Evolutionary conservation across 2,329 filamentous ascomycete species (phyloP).

Genomic region (Penicillium nordicum): DNA sequence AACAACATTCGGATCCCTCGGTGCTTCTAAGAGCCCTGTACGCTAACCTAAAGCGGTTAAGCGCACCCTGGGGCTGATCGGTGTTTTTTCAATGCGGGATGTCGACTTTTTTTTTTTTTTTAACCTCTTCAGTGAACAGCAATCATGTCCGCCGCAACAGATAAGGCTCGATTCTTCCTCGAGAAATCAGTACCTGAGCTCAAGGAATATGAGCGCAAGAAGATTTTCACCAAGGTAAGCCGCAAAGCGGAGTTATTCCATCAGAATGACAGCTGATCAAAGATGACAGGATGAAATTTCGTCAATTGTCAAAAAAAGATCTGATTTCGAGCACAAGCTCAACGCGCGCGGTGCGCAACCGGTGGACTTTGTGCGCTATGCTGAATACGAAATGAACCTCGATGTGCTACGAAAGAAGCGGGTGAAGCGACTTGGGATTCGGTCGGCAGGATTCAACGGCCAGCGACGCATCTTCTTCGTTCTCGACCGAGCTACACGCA

Average conservation of each 20-base stretch:
- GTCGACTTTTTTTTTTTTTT: conserved; percentile 26
- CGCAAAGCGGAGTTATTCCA: conserved; percentile 14
- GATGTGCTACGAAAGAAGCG: conserved; percentile 79
- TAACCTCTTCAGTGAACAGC: conserved; percentile 11
- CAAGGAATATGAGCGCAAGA: conserved; percentile 86
- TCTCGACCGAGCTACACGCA: conserved; percentile 78
- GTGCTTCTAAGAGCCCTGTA: conserved; percentile 17
- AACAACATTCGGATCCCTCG: conserved; percentile 25
- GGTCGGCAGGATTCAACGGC: conserved; percentile 65
- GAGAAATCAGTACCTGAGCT: conserved; percentile 90
- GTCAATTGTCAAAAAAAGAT: conserved; percentile 83
- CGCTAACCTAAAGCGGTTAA: conserved; percentile 21
- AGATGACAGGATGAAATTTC: conserved; percentile 73
- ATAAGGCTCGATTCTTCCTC: conserved; percentile 93
- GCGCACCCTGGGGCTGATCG: conserved; percentile 10
- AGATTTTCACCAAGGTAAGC: conserved; percentile 75
- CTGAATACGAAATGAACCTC: conserved; percentile 63
- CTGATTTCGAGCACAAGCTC: conserved; percentile 87
- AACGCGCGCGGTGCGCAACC: conserved; percentile 75
- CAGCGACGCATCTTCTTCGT: conserved; percentile 84
- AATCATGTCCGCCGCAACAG: conserved; percentile 75
- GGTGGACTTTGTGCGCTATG: conserved; percentile 79
- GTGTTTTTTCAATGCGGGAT: conserved; percentile 31
- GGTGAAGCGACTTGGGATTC: conserved; percentile 74
- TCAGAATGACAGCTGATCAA: conserved; percentile 6